Conservation (phyloP, 495 filamentous ascomycete species). For the Xylaria cubensis region DNA sequence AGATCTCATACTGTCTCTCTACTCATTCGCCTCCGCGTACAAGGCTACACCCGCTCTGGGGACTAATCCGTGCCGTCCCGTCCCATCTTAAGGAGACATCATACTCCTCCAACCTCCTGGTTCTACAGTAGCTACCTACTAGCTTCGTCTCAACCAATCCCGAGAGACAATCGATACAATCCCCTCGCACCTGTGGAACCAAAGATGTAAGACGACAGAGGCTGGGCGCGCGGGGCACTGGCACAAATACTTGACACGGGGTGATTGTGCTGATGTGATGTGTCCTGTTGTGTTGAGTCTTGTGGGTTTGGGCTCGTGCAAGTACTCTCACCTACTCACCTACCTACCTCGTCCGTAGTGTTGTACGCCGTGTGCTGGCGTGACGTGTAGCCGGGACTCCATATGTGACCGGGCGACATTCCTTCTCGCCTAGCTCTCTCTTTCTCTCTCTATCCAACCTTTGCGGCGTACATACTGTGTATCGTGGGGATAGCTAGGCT, state of each 20-base stretch:
- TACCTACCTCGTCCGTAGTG: not conserved
- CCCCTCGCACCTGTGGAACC: conserved; percentile 23
- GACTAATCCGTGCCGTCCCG: not conserved
- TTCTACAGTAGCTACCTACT: not conserved
- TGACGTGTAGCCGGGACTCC: conserved; percentile 9
- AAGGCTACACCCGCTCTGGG: not conserved
- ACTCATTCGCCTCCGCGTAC: not conserved
- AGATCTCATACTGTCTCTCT: not conserved
- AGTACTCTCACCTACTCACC: conserved; percentile 6
- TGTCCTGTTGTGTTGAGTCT: not conserved
- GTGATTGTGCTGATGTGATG: conserved; percentile 8
- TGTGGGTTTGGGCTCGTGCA: not conserved
- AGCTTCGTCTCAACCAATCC: not conserved
- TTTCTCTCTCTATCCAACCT: not conserved
- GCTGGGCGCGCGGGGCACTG: conserved; percentile 12
- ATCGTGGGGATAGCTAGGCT: not conserved
- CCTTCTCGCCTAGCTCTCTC: not conserved
- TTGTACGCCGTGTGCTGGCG: not conserved
- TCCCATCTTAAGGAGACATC: not conserved
- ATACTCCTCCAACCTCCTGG: not conserved
- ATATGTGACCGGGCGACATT: not conserved
- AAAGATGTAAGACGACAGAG: conserved; percentile 8
- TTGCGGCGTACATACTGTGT: not conserved
- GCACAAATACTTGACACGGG: not conserved
- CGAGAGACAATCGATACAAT: not conserved